A percentile compares a stretch with the other conserved stretches of the same genome.
phyloP scores from a whole-genome alignment of 441 rosid genomes.

The Mallotus japonicus region DNA sequence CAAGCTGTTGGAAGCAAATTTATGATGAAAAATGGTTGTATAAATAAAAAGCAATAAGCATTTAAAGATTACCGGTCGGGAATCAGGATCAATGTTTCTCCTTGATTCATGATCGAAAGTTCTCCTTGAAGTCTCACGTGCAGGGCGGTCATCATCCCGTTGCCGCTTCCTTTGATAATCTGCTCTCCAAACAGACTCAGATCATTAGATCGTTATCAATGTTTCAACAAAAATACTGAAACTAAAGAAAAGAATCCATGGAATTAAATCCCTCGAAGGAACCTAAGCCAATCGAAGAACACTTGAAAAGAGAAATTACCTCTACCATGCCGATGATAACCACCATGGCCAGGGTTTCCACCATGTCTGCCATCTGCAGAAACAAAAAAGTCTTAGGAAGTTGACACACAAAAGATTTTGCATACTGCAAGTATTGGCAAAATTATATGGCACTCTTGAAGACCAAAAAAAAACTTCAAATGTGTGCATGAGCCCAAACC shows the following conservation, averaged over 20 bases:
- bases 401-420: neutral
- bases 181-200: constrained; percentile 26
- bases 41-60: neutral
- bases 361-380: constrained; percentile 76
- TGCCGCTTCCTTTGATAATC: constrained; percentile 77
- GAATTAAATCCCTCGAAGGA: neutral
- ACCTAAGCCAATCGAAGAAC: neutral
- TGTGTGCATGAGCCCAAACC: neutral
- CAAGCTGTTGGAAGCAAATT: neutral
- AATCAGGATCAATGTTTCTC: constrained; percentile 71
- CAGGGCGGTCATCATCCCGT: constrained; percentile 78
- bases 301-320: constrained; percentile 35
- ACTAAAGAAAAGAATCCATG: neutral
- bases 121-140: constrained; percentile 65
- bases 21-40: neutral
- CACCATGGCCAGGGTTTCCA: constrained; percentile 57
- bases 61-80: constrained; percentile 67
- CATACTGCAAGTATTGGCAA: neutral
- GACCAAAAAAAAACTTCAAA: neutral
- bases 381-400: constrained; percentile 17
- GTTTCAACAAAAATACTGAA: neutral
- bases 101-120: constrained; percentile 62
- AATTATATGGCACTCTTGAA: neutral
- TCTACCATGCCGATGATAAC: constrained; percentile 50
- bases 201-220: constrained; percentile 1